A percentile compares a stretch with the other conserved stretches of the same genome.
Conservation (phyloP, 2,329 filamentous ascomycete species). For the Diplodia corticola region DNA sequence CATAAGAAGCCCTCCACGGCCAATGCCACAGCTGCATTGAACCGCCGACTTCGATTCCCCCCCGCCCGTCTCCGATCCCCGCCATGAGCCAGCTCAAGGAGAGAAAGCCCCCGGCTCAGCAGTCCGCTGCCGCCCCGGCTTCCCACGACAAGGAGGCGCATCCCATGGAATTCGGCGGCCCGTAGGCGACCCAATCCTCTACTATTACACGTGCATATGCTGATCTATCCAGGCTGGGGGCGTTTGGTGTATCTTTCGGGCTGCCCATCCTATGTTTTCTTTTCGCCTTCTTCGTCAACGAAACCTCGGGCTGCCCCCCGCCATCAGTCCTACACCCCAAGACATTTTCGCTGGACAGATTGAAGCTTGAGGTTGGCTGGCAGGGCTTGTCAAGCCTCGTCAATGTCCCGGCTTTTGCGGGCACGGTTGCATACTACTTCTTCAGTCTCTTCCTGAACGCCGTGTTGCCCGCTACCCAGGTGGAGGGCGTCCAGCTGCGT, state of each 20-base stretch:
- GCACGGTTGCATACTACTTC: slow-evolving; percentile 74
- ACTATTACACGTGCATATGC: neutral
- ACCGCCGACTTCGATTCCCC: neutral
- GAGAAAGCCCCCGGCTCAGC: neutral
- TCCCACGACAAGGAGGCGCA: slow-evolving; percentile 14
- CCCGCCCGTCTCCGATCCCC: neutral
- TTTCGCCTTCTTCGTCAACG: slow-evolving; percentile 86
- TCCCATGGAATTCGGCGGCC: slow-evolving; percentile 23
- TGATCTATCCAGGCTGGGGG: slow-evolving; percentile 62
- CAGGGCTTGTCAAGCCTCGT: slow-evolving; percentile 71
- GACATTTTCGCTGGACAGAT: slow-evolving; percentile 66
- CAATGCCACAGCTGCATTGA: neutral
- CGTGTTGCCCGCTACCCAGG: slow-evolving; percentile 71
- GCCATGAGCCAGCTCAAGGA: slow-evolving; percentile 17
- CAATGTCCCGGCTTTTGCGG: slow-evolving; percentile 68
- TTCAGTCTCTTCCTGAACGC: slow-evolving; percentile 74
- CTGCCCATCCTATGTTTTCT: slow-evolving; percentile 77
- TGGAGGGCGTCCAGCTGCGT: slow-evolving; percentile 68
- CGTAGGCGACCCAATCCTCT: slow-evolving; percentile 3
- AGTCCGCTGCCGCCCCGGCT: neutral
- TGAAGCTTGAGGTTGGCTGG: slow-evolving; percentile 84
- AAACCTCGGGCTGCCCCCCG: slow-evolving; percentile 85
- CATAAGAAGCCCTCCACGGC: neutral
- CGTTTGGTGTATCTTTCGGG: slow-evolving; percentile 73
- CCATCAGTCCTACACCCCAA: slow-evolving; percentile 75